These are phyloP conservation scores for Jasminum sambac DNA, from an alignment of 257 asterid species.

Conservation along the genomic window DNA sequence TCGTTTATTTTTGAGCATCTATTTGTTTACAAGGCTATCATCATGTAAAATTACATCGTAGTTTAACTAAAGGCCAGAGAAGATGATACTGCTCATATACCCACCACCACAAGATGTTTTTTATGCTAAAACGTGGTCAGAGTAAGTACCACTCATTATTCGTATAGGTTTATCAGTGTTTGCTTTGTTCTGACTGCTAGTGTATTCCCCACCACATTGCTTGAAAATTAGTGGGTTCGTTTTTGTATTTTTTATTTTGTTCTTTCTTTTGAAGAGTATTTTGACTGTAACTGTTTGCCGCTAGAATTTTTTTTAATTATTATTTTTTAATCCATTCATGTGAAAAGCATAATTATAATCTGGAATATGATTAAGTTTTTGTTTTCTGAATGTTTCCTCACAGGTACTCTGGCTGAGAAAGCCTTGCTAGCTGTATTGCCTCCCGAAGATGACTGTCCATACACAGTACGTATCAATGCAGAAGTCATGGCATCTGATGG, in stretches of 20 bases:
- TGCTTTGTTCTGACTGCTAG: background rate
- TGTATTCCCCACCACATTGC: background rate
- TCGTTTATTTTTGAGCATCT: constrained; percentile 1
- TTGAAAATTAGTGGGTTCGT: background rate
- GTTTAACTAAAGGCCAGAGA: background rate
- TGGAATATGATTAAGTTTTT: background rate
- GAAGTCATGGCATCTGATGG: constrained; percentile 99
- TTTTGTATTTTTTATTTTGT: no score
- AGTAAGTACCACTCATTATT: background rate
- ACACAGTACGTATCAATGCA: constrained; percentile 85
- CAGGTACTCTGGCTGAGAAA: constrained; percentile 99
- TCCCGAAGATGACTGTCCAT: constrained; percentile 80
- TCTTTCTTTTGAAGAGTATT: background rate
- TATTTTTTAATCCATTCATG: background rate
- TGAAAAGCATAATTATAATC: constrained; percentile 6
- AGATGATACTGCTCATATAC: background rate
- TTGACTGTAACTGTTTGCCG: background rate
- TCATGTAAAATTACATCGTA: background rate
- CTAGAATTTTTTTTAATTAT: background rate
- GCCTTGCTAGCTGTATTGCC: constrained; percentile 88
- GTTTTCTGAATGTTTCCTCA: constrained; percentile 28
- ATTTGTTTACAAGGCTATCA: background rate
- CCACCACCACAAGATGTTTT: background rate
- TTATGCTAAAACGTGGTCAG: background rate
- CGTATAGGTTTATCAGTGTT: background rate